These are phyloP conservation scores for Hypholoma sublateritium DNA, from an alignment of 768 basidiomycete species.

Conservation along the genomic window DNA sequence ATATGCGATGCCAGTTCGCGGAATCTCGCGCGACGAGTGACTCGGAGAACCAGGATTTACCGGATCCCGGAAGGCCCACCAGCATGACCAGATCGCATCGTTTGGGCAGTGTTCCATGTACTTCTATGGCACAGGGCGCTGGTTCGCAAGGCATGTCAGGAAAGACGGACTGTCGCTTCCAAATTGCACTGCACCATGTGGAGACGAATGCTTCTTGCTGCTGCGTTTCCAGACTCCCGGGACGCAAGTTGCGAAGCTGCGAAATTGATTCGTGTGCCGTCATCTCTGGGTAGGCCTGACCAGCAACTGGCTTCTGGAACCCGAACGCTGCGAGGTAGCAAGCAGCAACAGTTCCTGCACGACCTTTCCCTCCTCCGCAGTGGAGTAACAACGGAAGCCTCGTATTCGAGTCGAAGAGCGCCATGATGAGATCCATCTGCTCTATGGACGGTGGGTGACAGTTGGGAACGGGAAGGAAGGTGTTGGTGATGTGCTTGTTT, in stretches of 20 bases:
- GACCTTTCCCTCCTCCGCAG: conserved; percentile 64
- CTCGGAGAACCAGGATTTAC: conserved; percentile 57
- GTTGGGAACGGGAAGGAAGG: conserved; percentile 56
- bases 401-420: conserved; percentile 40
- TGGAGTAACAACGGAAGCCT: conserved; percentile 55
- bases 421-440: conserved; percentile 58
- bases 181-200: conserved; percentile 57
- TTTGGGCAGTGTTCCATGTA: conserved; percentile 37
- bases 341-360: conserved; percentile 61
- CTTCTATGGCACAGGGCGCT: conserved; percentile 41
- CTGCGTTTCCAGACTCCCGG: conserved; percentile 56
- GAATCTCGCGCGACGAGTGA: conserved; percentile 45
- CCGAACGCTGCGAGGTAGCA: conserved; percentile 61
- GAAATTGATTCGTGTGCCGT: conserved; percentile 48
- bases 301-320: conserved; percentile 41
- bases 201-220: conserved; percentile 58
- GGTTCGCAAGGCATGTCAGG: conserved; percentile 53
- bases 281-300: conserved; percentile 45
- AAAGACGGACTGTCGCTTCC: conserved; percentile 54
- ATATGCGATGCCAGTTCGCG: conserved; percentile 43
- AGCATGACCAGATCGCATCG: conserved; percentile 47
- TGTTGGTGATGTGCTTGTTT: conserved; percentile 44
- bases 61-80: conserved; percentile 63
- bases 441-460: conserved; percentile 54
- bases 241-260: conserved; percentile 47